Evolutionary conservation across 2,329 filamentous ascomycete genomes (phyloP), one percentile per base, ranked within the genome.

Genomic region (Plenodomus lindquistii): DNA sequence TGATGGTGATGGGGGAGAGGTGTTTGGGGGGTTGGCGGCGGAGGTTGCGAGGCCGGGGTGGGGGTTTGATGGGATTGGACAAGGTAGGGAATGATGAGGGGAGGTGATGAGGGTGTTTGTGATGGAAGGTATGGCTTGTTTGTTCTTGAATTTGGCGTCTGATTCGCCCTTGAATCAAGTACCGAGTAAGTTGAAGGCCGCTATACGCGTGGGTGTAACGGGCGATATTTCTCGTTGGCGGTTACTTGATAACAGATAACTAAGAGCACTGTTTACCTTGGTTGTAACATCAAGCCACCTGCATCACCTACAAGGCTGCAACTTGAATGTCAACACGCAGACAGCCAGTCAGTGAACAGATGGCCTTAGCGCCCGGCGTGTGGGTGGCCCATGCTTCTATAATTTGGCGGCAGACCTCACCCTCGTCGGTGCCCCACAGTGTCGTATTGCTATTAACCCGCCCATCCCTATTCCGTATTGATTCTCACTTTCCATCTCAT

Each of bases 391-490:
- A 44, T 42, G 48, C 48, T 48, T 37, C 40, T 37, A 31, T 38
- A 42, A 51, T 41, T 48, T 51, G 43, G 43, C 48, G 48, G 39
- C 43, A 41, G 38, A 50, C 43, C 43, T 47, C 48, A 42, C 35
- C 42, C 41, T 43, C 39, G 47, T 43, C 43, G 34, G 37, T 37
- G 31, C 37, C 18, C 16, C 40, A 43, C 34, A 21, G 41, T 39
- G 35, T 44, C 9, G 31, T 36, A 37, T 24, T 19, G 24, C 37
- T 40, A 21, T 43, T 39, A 34, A 18, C 17, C 29, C n/a, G n/a
- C 35, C 39, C 44, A 43, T 51, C 48, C 45, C 48, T 48, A 48
- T 42, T 48, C 40, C 37, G 47, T 37, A 22, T 42, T 27, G 42
- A 20, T 43, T 42, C 24, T 40, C 20, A 18, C 29, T 24, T 13